Percentiles rank a stretch among this genome's conserved stretches.
These are phyloP conservation scores for Phellinidium pouzarii DNA, from an alignment of 1,284 basidiomycete genomes.

Conservation along the genomic window DNA sequence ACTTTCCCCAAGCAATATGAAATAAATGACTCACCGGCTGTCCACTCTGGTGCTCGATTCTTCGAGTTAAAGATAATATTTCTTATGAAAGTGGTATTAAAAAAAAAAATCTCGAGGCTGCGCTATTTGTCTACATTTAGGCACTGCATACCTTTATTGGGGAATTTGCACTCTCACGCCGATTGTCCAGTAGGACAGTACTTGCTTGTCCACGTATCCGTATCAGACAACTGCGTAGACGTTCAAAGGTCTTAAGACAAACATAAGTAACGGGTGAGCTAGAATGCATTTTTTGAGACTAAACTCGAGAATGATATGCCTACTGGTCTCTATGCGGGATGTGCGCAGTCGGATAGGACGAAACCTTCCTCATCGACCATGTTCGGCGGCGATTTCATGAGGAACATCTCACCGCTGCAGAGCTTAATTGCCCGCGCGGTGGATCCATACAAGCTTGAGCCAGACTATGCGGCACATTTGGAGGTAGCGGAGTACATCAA, in stretches of 20 bases:
- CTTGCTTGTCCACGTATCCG: not conserved
- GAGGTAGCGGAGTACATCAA: constrained; percentile 94
- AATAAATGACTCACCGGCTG: too few species aligned
- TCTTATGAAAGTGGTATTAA: too few species aligned
- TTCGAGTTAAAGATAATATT: too few species aligned
- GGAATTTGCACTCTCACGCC: not conserved
- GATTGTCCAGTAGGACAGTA: not conserved
- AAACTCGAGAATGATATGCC: too few species aligned
- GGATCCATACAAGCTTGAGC: constrained; percentile 80
- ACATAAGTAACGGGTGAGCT: not conserved
- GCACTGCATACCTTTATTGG: not conserved
- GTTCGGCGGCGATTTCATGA: constrained; percentile 16
- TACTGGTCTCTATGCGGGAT: too few species aligned
- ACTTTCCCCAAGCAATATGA: too few species aligned
- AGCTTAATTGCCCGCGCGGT: constrained; percentile 78
- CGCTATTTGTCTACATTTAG: not conserved
- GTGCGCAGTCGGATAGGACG: not conserved
- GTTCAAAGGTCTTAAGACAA: not conserved
- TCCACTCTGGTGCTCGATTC: too few species aligned
- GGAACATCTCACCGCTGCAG: constrained; percentile 48
- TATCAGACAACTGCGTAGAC: not conserved
- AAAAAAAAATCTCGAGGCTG: not conserved
- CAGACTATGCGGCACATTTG: constrained; percentile 89
- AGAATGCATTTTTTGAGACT: too few species aligned
- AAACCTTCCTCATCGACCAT: not conserved